A percentile compares a stretch with the other conserved stretches of the same genome.
Evolutionary conservation across 2,329 filamentous ascomycete species (phyloP).

Genomic region (Colletotrichum zoysiae): DNA sequence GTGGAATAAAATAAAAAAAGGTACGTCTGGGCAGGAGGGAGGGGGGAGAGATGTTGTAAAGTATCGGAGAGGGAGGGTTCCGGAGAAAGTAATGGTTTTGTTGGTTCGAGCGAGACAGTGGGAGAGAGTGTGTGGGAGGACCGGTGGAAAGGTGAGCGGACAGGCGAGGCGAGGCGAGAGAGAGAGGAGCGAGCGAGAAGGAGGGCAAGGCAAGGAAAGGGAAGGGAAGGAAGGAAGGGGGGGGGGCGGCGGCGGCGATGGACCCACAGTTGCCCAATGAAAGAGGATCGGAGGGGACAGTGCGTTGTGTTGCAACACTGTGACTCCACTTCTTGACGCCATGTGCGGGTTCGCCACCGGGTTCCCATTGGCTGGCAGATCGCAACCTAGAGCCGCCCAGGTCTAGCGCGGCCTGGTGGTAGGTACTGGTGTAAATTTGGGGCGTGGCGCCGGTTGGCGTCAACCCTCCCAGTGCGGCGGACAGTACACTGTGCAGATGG

Average conservation of each 20-base stretch:
- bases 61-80: slow-evolving; percentile 34
- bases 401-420: slow-evolving; percentile 36
- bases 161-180: slow-evolving; percentile 38
- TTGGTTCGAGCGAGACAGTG: slow-evolving; percentile 38
- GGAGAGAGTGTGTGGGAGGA: slow-evolving; percentile 30
- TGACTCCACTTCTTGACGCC: slow-evolving; percentile 41
- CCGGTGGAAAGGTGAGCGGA: slow-evolving; percentile 27
- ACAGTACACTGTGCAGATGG: slow-evolving; percentile 18
- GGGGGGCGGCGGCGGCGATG: slow-evolving; percentile 22
- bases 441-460: slow-evolving; percentile 41
- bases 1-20: slow-evolving; percentile 4
- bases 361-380: slow-evolving; percentile 39
- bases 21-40: slow-evolving; percentile 34
- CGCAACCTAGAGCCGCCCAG: slow-evolving; percentile 20
- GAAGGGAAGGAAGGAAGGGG: slow-evolving; percentile 20
- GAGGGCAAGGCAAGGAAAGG: slow-evolving; percentile 36
- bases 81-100: slow-evolving; percentile 43
- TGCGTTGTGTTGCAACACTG: slow-evolving; percentile 17
- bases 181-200: slow-evolving; percentile 33
- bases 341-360: slow-evolving; percentile 40
- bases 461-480: slow-evolving; percentile 39
- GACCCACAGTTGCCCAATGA: slow-evolving; percentile 40
- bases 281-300: slow-evolving; percentile 32
- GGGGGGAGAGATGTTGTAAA: slow-evolving; percentile 40
- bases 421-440: slow-evolving; percentile 39